Evolutionary conservation across 805 yeast species (phyloP).

Genomic region (Myxozyma vanderwaltii): DNA sequence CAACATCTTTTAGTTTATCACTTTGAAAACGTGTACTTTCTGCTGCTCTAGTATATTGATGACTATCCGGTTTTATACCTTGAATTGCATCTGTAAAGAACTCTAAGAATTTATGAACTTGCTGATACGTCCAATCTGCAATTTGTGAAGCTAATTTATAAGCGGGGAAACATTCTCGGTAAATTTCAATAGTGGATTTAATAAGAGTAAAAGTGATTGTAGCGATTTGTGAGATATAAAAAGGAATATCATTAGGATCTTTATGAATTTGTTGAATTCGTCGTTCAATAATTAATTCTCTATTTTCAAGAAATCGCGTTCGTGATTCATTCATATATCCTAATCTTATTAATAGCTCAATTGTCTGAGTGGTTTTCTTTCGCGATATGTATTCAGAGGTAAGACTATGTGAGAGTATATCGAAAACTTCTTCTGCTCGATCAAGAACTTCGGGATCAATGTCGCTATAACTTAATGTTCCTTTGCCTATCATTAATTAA

Average conservation of each 20-base stretch:
- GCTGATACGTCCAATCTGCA: conserved; percentile 75
- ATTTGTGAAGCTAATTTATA: conserved; percentile 55
- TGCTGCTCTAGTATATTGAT: conserved; percentile 17
- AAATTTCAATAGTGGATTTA: conserved; percentile 58
- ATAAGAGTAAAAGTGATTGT: conserved; percentile 64
- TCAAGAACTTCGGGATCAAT: conserved; percentile 36
- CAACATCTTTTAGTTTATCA: conserved; percentile 29
- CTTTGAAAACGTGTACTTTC: conserved; percentile 27
- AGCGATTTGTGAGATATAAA: conserved; percentile 61
- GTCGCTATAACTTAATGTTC: conserved; percentile 6
- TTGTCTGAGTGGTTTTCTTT: conserved; percentile 36
- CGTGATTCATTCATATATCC: conserved; percentile 54
- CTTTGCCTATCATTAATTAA: conserved; percentile 3
- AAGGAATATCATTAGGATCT: conserved; percentile 51
- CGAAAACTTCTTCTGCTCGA: conserved; percentile 37
- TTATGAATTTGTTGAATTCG: conserved; percentile 55
- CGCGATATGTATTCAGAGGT: conserved; percentile 40
- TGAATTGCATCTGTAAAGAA: conserved; percentile 67
- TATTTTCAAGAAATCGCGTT: conserved; percentile 51
- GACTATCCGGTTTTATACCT: conserved; percentile 40
- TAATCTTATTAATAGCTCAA: conserved; percentile 46
- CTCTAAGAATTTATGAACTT: conserved; percentile 60
- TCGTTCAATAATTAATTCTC: conserved; percentile 51
- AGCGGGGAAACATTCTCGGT: conserved; percentile 53
- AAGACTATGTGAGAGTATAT: conserved; percentile 45